These are phyloP conservation scores for Lichtheimia corymbifera DNA, from an alignment of 371 early-diverging fungal genomes.

Conservation along the genomic window DNA sequence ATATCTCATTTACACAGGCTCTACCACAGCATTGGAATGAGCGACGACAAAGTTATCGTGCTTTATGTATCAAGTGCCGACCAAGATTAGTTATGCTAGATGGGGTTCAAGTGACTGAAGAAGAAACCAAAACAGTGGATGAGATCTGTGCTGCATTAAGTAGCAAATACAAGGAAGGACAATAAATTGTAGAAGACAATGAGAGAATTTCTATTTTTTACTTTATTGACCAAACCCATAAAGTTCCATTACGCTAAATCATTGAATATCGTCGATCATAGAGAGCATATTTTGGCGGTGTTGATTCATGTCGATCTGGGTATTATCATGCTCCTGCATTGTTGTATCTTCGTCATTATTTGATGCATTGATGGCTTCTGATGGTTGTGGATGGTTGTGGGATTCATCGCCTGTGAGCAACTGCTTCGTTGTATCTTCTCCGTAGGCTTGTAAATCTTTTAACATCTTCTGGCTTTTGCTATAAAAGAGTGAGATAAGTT, in stretches of 20 bases:
- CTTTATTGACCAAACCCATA: too few species aligned
- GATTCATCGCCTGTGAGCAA: slow-evolving; percentile 2
- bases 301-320: background rate
- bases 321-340: slow-evolving; percentile 4
- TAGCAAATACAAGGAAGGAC: background rate
- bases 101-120: slow-evolving; percentile 25
- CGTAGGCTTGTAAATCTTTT: slow-evolving; percentile 17
- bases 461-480: slow-evolving; percentile 25
- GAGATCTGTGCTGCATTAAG: slow-evolving; percentile 4
- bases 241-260: too few species aligned
- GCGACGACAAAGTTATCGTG: slow-evolving; percentile 47
- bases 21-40: slow-evolving; percentile 44
- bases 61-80: slow-evolving; percentile 45
- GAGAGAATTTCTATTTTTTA: too few species aligned
- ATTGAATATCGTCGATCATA: slow-evolving; percentile 8
- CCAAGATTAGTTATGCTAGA: slow-evolving; percentile 47
- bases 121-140: slow-evolving; percentile 7
- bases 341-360: background rate
- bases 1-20: slow-evolving; percentile 30
- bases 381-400: background rate
- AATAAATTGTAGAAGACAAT: too few species aligned
- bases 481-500: background rate
- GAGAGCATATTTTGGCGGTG: slow-evolving; percentile 5
- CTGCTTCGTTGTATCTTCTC: slow-evolving; percentile 12
- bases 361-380: background rate